Evolutionary conservation across 768 basidiomycete genomes (phyloP).

Genomic region (Dioszegia aurantiaca): DNA sequence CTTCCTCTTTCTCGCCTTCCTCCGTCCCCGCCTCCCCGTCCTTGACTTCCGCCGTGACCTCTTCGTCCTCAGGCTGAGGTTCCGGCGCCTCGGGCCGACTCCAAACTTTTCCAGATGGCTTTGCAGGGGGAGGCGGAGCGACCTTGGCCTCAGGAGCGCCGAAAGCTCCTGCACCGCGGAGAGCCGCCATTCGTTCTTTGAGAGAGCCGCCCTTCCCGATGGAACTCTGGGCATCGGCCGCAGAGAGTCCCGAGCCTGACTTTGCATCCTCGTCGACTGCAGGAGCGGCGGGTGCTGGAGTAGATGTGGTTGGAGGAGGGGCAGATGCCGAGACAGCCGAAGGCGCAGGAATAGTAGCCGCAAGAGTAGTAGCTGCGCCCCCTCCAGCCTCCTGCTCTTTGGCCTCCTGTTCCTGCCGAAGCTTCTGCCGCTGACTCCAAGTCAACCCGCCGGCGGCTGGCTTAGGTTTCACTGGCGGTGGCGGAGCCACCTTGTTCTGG

Average conservation of each 20-base stretch:
- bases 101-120: slow-evolving; percentile 71
- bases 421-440: slow-evolving; percentile 51
- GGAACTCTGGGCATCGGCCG: slow-evolving; percentile 81
- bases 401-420: slow-evolving; percentile 46
- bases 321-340: slow-evolving; percentile 18
- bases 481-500: slow-evolving; percentile 30
- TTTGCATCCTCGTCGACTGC: slow-evolving; percentile 16
- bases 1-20: slow-evolving; percentile 27
- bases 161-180: slow-evolving; percentile 79
- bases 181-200: slow-evolving; percentile 91
- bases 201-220: slow-evolving; percentile 73
- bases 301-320: slow-evolving; percentile 14
- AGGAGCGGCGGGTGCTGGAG: slow-evolving; percentile 8
- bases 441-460: slow-evolving; percentile 44
- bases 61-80: slow-evolving; percentile 34
- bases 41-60: slow-evolving; percentile 22
- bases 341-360: slow-evolving; percentile 2
- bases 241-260: slow-evolving; percentile 52
- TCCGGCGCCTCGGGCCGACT: slow-evolving; percentile 61
- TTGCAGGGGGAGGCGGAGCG: slow-evolving; percentile 59
- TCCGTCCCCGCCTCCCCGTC: slow-evolving; percentile 23
- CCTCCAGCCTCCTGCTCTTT: slow-evolving; percentile 36
- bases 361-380: too few species aligned
- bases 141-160: slow-evolving; percentile 58
- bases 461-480: slow-evolving; percentile 51